A percentile compares a stretch with the other conserved stretches of the same genome.
phyloP scores from a whole-genome alignment of 73 alveolate genomes.

The Paramecium tetraurelia region DNA sequence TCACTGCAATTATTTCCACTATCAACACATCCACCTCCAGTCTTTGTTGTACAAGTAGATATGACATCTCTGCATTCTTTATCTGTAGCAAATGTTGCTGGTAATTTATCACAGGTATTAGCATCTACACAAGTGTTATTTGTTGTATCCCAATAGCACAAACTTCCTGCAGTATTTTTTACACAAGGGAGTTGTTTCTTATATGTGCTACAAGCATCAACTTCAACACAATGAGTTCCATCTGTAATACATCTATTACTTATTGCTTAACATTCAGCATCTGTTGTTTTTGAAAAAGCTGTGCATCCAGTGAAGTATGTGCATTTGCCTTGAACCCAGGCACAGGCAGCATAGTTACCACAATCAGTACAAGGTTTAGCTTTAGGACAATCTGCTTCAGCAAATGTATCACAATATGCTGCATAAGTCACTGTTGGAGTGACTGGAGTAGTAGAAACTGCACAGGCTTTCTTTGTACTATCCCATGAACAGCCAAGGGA shows the following conservation, averaged over 20 bases:
- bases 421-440: not conserved
- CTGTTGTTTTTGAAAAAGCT: not conserved
- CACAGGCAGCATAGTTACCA: not conserved
- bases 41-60: not conserved
- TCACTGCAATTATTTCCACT: constrained; percentile 10
- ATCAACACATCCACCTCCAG: constrained; percentile 20
- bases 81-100: not conserved
- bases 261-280: not conserved
- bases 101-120: not conserved
- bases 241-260: not conserved
- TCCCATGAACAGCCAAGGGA: not conserved
- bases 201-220: not conserved
- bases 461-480: not conserved
- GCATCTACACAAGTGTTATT: not conserved
- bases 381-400: not conserved
- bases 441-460: not conserved
- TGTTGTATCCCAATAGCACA: not conserved
- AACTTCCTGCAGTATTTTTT: not conserved
- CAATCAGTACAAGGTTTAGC: not conserved
- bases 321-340: not conserved
- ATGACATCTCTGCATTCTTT: not conserved
- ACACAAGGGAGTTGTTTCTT: not conserved
- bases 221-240: constrained; percentile 16
- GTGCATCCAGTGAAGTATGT: constrained; percentile 21
- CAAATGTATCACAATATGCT: not conserved